Conservation (phyloP, 1,139 yeast genomes). For the Suhomyces choctaworum region DNA sequence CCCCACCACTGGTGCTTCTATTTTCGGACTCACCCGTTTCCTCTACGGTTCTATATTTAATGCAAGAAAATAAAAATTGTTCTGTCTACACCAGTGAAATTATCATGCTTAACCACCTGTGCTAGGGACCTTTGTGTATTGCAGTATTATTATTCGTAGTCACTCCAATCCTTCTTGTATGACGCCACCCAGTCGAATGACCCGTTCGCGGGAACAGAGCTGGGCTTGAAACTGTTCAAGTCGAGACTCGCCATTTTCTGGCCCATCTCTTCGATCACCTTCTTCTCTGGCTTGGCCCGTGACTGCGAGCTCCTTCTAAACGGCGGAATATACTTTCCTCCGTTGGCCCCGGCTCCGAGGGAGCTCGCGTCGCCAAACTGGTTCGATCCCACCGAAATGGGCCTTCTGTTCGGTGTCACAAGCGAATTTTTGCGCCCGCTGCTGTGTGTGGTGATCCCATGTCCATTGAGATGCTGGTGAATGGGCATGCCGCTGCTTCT, state of each 20-base stretch:
- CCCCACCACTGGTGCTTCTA: no score
- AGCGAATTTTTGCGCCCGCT: slow-evolving; percentile 13
- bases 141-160: slow-evolving; percentile 32
- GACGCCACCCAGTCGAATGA: slow-evolving; percentile 40
- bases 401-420: slow-evolving; percentile 11
- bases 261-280: slow-evolving; percentile 10
- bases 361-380: slow-evolving; percentile 4
- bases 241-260: slow-evolving; percentile 14
- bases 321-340: slow-evolving; percentile 72
- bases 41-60: no score
- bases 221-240: slow-evolving; percentile 23
- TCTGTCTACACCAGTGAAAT: no score
- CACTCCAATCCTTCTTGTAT: slow-evolving; percentile 37
- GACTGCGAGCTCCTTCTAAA: slow-evolving; percentile 53
- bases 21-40: no score
- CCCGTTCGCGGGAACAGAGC: slow-evolving; percentile 45
- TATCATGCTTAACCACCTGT: no score
- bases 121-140: no score
- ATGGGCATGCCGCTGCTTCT: slow-evolving; percentile 5
- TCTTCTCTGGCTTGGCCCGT: slow-evolving; percentile 12
- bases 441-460: neutral
- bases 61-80: no score
- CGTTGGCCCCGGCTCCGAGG: slow-evolving; percentile 20
- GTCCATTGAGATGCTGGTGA: neutral
- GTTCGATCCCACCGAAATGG: slow-evolving; percentile 15